Percentiles rank a stretch among this genome's conserved stretches.
phyloP scores from a whole-genome alignment of 225 moss, liverwort and hornwort genomes.

The Climacium dendroides region DNA sequence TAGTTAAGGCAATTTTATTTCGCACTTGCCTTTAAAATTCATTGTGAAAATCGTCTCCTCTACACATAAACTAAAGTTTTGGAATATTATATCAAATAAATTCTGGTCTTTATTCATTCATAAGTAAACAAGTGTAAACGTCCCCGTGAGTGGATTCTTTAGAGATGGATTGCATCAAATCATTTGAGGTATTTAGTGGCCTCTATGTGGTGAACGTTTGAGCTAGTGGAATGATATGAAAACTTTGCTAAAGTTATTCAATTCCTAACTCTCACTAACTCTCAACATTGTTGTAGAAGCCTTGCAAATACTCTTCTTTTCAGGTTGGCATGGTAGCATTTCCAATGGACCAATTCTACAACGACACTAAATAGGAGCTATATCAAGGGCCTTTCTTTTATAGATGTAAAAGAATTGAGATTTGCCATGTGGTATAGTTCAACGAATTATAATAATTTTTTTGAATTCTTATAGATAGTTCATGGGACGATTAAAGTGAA shows the following conservation, averaged over 20 bases:
- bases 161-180: accelerated
- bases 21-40: neutral
- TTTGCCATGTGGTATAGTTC: accelerated
- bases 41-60: neutral
- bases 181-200: accelerated
- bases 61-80: neutral
- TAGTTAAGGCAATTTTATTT: neutral
- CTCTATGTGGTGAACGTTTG: too few species aligned
- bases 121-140: neutral
- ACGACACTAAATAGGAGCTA: accelerated
- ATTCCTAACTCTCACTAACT: accelerated
- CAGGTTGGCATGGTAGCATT: accelerated
- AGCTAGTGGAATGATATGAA: accelerated
- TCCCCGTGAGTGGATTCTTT: accelerated
- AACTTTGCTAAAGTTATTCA: neutral
- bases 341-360: accelerated
- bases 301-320: neutral
- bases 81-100: neutral
- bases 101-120: accelerated
- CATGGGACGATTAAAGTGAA: accelerated
- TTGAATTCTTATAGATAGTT: neutral
- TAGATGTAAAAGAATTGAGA: neutral
- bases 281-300: neutral
- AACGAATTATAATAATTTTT: neutral
- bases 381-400: too few species aligned